Percentiles rank a stretch among this genome's conserved stretches.
Evolutionary conservation across 2,329 filamentous ascomycete species (phyloP).

Genomic region (Capronia coronata): DNA sequence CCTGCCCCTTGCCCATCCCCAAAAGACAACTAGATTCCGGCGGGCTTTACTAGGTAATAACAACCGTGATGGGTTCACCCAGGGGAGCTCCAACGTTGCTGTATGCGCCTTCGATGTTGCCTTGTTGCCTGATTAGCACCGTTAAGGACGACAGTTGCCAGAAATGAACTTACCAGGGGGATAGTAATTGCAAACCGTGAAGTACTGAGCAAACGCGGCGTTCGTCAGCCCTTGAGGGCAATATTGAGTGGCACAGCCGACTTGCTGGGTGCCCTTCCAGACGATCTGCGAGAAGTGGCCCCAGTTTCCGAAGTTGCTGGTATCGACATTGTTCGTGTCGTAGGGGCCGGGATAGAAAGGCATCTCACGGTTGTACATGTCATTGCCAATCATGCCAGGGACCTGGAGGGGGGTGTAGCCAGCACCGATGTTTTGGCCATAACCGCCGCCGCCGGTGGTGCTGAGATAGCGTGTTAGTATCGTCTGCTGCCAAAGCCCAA

Average conservation of each 20-base stretch:
- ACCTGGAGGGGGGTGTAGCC: conserved; percentile 52
- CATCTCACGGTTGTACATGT: conserved; percentile 84
- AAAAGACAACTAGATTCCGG: too few species aligned
- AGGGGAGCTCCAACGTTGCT: conserved; percentile 45
- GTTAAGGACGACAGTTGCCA: background rate
- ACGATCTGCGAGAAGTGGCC: conserved; percentile 73
- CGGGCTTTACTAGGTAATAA: conserved; percentile 1
- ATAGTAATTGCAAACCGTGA: conserved; percentile 84
- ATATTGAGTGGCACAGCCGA: conserved; percentile 55
- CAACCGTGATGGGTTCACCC: conserved; percentile 34
- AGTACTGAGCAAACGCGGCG: conserved; percentile 48
- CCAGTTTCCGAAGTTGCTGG: conserved; percentile 56
- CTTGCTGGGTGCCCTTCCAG: conserved; percentile 56
- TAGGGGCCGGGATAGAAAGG: conserved; percentile 51
- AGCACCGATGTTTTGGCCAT: conserved; percentile 88
- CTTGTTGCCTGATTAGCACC: conserved; percentile 31
- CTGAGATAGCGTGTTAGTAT: conserved; percentile 5
- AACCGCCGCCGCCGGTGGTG: conserved; percentile 49
- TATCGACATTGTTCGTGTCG: conserved; percentile 51
- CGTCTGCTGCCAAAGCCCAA: conserved; percentile 29
- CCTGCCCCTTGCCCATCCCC: too few species aligned
- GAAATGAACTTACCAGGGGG: conserved; percentile 38
- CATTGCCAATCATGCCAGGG: conserved; percentile 63
- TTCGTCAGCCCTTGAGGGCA: conserved; percentile 40
- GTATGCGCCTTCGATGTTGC: conserved; percentile 55